Evolutionary conservation across 2,329 filamentous ascomycete species (phyloP), one percentile per base, ranked within the genome.

Genomic region (Cercospora zeina): DNA sequence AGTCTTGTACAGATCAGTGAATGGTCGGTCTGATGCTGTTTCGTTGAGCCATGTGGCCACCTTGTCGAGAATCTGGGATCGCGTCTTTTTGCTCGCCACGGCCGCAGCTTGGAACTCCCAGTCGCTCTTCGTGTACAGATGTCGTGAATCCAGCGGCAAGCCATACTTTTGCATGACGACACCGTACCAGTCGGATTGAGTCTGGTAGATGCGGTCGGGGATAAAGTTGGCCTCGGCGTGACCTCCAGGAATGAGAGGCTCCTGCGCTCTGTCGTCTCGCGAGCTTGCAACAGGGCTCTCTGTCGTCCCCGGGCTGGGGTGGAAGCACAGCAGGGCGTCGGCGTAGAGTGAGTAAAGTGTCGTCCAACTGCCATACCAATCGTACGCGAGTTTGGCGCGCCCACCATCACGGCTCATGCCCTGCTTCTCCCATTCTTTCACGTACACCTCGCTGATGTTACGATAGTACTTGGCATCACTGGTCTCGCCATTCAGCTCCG

Each of bases 91-190:
- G 68, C 86, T 87, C 3, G 90, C 85, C 4, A 96, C 88, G 1
- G 91, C 89, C 51, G 91, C 91, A 0, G 90, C 89, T 75, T 95
- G 93, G 74, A 96, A 92, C 70, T 95, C 88, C 91, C 91, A 96
- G 77, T 96, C 91, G 36, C 59, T 63, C 64, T 96, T 96, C 34
- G 90, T 89, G 75, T 95, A 95, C 2, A 93, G 76, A 75, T 95
- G 90, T 47, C 91, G 85, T 68, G 85, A 89, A 76, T 96, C 91
- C 7, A 96, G 83, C 0, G 91, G 91, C 3, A 96, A 78, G 1
- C 91, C 91, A 74, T 93, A 96, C 70, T 85, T 87, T 74, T 96
- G 90, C 67, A 90, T 84, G 9, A 93, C 90, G 13, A 85, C 82
- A 65, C 85, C 81, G 77, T 96, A 96, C 90, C 89, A 96, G 62